Base-by-base conservation (phyloP, 2,329 filamentous ascomycete species). In the Cercospora sojina region DNA sequence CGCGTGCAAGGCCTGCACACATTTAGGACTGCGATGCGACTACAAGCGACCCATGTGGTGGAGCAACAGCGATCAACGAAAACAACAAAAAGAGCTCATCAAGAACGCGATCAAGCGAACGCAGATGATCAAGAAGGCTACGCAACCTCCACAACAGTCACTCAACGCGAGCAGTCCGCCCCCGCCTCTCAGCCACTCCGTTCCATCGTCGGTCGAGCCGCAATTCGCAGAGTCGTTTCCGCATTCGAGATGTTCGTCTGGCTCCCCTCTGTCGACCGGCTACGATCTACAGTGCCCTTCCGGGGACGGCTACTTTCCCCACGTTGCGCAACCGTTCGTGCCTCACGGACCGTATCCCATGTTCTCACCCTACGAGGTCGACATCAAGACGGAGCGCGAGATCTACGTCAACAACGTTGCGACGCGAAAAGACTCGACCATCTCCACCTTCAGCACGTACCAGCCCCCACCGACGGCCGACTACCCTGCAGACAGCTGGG, bases 31-130 rank as follows among this genome's bases (percentile, higher is more conserved):
- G 65, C 85, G 86, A 75, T 99, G 95, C 83, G 93, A 98, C 83
- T 99, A 98, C 83, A 97, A 96, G 85, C 85, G 93, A 77, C 95
- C 95, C 41, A 88, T 91, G 81, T 99, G 95, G 95, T 99, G 95
- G 95, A 91, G 90, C 81, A 97, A 95, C 84, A 91, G 91, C 76
- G 93, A 97, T 70, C 88, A 91, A 76, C 86, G 95, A 73, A 88
- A 90, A 74, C 83, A 89, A 64, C 92, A 97, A 79, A 99, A 98
- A 83, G 95, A 98, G 77, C 83, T 90, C 73, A 96, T 99, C 85
- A 99, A 99, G 86, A 90, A 91, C 80, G 92, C 94, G 80, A 98
- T 99, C 84, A 97, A 97, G 87, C 88, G 90, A 78, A 98, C 95
- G 78, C 98, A 98, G 86, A 85, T 96, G 72, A 89, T 89, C 27